Evolutionary conservation across 768 basidiomycete species (phyloP), one percentile per base, ranked within the genome.

Genomic region (Collybia nuda): DNA sequence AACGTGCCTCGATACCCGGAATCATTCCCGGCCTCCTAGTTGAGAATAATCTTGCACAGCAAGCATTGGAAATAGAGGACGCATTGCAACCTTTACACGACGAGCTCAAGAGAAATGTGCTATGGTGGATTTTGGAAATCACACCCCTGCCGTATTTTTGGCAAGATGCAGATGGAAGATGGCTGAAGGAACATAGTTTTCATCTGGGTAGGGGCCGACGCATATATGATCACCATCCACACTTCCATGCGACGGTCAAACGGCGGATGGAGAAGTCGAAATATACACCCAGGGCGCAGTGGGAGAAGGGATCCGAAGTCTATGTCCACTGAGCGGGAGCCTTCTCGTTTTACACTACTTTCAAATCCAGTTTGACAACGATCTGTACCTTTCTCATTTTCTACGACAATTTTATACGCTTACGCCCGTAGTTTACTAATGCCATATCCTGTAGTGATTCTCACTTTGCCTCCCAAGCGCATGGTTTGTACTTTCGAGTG

Each of bases 91-190:
- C 76, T 1, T 55, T 84, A 1, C 67, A 81, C 52, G 86, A 90
- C 56, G 49, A 70, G 52, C 66, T 91, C 41, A 63, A 68, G 61
- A 43, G 44, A 8, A 62, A 63, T 12, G 66, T 63, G 17, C 6
- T 71, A 1, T 91, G 89, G 89, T 86, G 85, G 86, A 29, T 87
- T 17, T 66, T 90, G 36, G 89, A 91, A 66, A 66, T 88, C 23
- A 24, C 89, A 0, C 88, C 85, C 15, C 58, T 76, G 47, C 62
- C 60, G 26, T 79, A 74, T 56, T 62, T 69, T 17, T 85, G 76
- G 74, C 87, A 89, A 60, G 81, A 88, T 52, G 54, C 52, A 0
- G 43, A 73, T 1, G 79, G 81, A 2, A 58, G 56, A 12, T 88
- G 85, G 86, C 77, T 15, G 35, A 42, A 9, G 19, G 32, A 24